A percentile compares a stretch with the other conserved stretches of the same genome.
phyloP scores from a whole-genome alignment of 2,329 filamentous ascomycete genomes.

The Ascochyta fabae region DNA sequence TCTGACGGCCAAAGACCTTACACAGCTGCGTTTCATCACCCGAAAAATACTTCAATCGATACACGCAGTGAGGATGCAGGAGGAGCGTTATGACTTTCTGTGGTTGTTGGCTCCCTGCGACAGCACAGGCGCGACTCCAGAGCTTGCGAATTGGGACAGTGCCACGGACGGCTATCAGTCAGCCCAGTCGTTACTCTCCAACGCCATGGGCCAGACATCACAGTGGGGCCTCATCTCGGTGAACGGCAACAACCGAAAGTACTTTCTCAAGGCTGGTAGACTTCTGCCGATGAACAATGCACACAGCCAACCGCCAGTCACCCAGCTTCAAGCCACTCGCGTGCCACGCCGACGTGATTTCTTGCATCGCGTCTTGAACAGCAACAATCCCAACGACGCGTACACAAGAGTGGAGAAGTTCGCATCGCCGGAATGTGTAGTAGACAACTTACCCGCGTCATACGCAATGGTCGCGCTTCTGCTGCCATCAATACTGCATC shows the following conservation, averaged over 20 bases:
- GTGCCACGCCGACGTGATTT: constrained; percentile 67
- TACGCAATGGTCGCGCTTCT: constrained; percentile 63
- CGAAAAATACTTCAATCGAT: constrained; percentile 34
- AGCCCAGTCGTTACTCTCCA: constrained; percentile 23
- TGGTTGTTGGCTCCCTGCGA: constrained; percentile 39
- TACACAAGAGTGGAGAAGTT: constrained; percentile 58
- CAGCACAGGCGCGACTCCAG: constrained; percentile 4
- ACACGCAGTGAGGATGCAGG: constrained; percentile 28
- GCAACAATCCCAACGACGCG: constrained; percentile 22
- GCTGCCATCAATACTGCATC: constrained; percentile 75
- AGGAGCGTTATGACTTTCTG: constrained; percentile 37
- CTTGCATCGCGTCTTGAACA: constrained; percentile 53
- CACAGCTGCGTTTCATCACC: constrained; percentile 31
- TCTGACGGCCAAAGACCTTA: constrained; percentile 25
- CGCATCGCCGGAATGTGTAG: constrained; percentile 56
- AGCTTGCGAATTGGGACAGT: constrained; percentile 27
- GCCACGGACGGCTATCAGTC: constrained; percentile 16
- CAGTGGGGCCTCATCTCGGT: constrained; percentile 36
- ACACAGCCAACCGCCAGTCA: background rate
- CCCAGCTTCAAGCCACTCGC: constrained; percentile 26
- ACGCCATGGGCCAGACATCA: constrained; percentile 3
- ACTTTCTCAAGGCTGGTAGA: constrained; percentile 17
- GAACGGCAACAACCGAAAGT: constrained; percentile 32
- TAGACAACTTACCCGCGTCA: constrained; percentile 54
- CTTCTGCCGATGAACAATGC: background rate